A percentile compares a stretch with the other conserved stretches of the same genome.
Evolutionary conservation across 2,329 filamentous ascomycete genomes (phyloP).

Genomic region (Verticillium nubilum): DNA sequence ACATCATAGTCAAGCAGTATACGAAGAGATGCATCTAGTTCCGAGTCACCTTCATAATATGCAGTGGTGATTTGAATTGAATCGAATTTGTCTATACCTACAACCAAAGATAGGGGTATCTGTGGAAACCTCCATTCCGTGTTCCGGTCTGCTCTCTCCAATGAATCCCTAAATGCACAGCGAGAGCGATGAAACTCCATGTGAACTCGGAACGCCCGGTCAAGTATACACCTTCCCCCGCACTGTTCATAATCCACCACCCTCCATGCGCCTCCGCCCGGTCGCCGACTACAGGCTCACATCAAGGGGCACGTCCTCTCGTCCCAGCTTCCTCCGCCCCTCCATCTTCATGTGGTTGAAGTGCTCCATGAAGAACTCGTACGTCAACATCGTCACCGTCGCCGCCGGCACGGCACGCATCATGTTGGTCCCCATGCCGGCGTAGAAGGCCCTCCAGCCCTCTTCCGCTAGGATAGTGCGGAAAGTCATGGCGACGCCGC

Average conservation of each 20-base stretch:
- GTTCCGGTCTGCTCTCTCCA: slow-evolving; percentile 8
- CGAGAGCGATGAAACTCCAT: slow-evolving; percentile 1
- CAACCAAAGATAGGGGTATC: slow-evolving; percentile 28
- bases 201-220: not conserved
- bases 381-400: slow-evolving; percentile 96
- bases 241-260: slow-evolving; percentile 11
- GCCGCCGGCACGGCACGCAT: slow-evolving; percentile 92
- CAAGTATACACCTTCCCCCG: not conserved
- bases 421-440: slow-evolving; percentile 96
- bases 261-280: slow-evolving; percentile 9
- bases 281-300: not conserved
- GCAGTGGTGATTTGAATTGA: slow-evolving; percentile 13
- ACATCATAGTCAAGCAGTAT: too few species aligned
- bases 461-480: slow-evolving; percentile 83
- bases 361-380: slow-evolving; percentile 67
- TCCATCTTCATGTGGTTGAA: slow-evolving; percentile 38
- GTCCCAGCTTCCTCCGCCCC: slow-evolving; percentile 26
- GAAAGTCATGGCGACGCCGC: slow-evolving; percentile 75
- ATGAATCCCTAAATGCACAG: not conserved
- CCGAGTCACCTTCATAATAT: too few species aligned
- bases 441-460: slow-evolving; percentile 95
- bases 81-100: slow-evolving; percentile 28
- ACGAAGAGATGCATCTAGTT: too few species aligned
- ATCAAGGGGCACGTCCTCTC: not conserved
- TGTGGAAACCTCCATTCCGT: slow-evolving; percentile 13